Evolutionary conservation across 2,329 filamentous ascomycete genomes (phyloP).

Genomic region (Penicillium sp.): DNA sequence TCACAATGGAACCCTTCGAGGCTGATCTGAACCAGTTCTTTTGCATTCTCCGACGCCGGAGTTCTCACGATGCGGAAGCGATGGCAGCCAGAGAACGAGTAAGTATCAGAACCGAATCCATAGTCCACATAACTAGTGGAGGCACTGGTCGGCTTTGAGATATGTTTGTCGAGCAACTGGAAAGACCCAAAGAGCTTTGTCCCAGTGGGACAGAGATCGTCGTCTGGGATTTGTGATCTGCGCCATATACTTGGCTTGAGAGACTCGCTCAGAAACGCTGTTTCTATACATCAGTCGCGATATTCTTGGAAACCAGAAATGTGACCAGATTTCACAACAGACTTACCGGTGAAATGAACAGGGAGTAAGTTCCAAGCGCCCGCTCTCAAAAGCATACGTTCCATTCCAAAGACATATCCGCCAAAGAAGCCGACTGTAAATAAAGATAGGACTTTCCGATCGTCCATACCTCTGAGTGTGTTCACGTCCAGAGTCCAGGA

Average conservation of each 20-base stretch:
- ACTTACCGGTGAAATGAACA: neutral
- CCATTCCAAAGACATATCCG: neutral
- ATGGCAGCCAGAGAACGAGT: conserved; percentile 16
- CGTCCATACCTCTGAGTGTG: neutral
- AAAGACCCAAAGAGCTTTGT: conserved; percentile 16
- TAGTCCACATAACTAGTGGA: conserved; percentile 18
- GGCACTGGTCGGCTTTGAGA: neutral
- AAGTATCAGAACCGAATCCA: conserved; percentile 17
- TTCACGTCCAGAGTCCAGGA: neutral
- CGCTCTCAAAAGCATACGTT: neutral
- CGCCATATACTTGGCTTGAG: neutral
- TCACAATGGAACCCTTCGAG: conserved; percentile 20
- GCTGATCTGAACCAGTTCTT: conserved; percentile 10
- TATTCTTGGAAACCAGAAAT: neutral
- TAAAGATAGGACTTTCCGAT: neutral
- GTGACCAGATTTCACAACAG: neutral
- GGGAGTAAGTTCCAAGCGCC: neutral
- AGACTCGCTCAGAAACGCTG: neutral
- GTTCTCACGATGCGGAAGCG: conserved; percentile 16
- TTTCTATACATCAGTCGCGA: neutral
- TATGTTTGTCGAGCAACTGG: conserved; percentile 15
- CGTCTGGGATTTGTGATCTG: neutral
- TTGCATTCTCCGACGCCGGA: neutral
- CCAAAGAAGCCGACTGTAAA: neutral
- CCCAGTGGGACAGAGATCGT: conserved; percentile 11